Conservation (phyloP, 176 grass and related monocot species). For the Musa schizocarpa region DNA sequence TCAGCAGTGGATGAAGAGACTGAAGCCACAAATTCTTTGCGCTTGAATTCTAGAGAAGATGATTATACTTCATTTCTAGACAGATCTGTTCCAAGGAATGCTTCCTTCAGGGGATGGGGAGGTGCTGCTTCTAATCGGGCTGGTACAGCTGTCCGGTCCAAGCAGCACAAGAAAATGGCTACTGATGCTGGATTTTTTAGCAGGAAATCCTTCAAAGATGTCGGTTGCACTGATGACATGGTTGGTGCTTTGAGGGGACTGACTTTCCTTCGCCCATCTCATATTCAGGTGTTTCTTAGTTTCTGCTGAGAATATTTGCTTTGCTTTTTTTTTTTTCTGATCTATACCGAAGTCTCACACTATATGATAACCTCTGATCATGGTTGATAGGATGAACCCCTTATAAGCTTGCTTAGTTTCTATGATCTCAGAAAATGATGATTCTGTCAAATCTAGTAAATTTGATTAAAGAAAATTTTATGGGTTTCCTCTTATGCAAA, state of each 20-base stretch:
- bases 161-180: slow-evolving; percentile 24
- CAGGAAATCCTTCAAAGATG: slow-evolving; percentile 52
- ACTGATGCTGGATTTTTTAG: slow-evolving; percentile 67
- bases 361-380: no score
- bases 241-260: slow-evolving; percentile 44
- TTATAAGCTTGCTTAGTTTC: neutral
- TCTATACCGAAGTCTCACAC: no score
- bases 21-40: neutral
- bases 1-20: neutral
- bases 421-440: neutral
- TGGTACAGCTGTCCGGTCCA: slow-evolving; percentile 18
- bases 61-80: neutral
- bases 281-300: slow-evolving; percentile 62
- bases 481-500: no score
- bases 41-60: neutral
- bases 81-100: neutral
- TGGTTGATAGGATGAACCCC: neutral
- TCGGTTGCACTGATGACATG: slow-evolving; percentile 58
- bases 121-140: slow-evolving; percentile 13
- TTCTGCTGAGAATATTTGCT: slow-evolving; percentile 6
- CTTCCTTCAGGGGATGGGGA: slow-evolving; percentile 43
- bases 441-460: neutral
- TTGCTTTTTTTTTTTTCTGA: neutral
- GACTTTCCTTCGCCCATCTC: slow-evolving; percentile 56
- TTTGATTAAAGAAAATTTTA: neutral